These are phyloP conservation scores for Fusarium sublunatum DNA, from an alignment of 2,329 filamentous ascomycete species.

Conservation along the genomic window DNA sequence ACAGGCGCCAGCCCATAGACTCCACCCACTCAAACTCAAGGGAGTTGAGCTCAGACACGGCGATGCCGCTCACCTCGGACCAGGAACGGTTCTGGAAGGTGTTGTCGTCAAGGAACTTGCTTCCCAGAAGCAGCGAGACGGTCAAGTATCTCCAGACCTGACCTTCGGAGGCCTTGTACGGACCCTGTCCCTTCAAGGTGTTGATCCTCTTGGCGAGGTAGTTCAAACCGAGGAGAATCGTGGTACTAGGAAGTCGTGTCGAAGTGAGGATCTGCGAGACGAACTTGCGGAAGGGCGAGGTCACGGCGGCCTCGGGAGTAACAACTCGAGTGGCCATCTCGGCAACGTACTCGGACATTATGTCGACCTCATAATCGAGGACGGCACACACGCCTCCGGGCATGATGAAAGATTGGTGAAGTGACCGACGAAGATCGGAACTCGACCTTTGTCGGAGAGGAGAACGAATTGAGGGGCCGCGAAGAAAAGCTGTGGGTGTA, in stretches of 20 bases:
- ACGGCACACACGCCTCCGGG: slow-evolving; percentile 90
- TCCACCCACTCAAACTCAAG: slow-evolving; percentile 90
- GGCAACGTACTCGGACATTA: slow-evolving; percentile 94
- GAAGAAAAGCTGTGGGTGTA: slow-evolving; percentile 20
- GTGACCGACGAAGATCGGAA: slow-evolving; percentile 55
- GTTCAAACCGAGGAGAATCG: slow-evolving; percentile 89
- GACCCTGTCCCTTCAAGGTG: slow-evolving; percentile 68
- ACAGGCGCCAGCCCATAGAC: slow-evolving; percentile 84
- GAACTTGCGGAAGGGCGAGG: slow-evolving; percentile 87
- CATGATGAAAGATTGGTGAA: slow-evolving; percentile 60
- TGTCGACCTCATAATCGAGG: slow-evolving; percentile 95
- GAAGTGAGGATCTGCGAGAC: slow-evolving; percentile 91
- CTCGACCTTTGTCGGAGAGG: slow-evolving; percentile 53
- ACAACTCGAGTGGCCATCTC: slow-evolving; percentile 79
- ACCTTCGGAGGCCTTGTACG: slow-evolving; percentile 70
- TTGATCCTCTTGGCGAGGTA: slow-evolving; percentile 88
- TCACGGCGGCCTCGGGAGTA: slow-evolving; percentile 64
- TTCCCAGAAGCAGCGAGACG: slow-evolving; percentile 84
- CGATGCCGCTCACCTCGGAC: slow-evolving; percentile 93
- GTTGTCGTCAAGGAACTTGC: slow-evolving; percentile 97
- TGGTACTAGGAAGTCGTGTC: slow-evolving; percentile 88
- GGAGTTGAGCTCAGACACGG: slow-evolving; percentile 83
- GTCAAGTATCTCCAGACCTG: slow-evolving; percentile 91
- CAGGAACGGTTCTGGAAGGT: slow-evolving; percentile 98
- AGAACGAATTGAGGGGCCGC: slow-evolving; percentile 36